Evolutionary conservation across 257 asterid genomes (phyloP), one percentile per base, ranked within the genome.

Genomic region (Echium plantagineum): DNA sequence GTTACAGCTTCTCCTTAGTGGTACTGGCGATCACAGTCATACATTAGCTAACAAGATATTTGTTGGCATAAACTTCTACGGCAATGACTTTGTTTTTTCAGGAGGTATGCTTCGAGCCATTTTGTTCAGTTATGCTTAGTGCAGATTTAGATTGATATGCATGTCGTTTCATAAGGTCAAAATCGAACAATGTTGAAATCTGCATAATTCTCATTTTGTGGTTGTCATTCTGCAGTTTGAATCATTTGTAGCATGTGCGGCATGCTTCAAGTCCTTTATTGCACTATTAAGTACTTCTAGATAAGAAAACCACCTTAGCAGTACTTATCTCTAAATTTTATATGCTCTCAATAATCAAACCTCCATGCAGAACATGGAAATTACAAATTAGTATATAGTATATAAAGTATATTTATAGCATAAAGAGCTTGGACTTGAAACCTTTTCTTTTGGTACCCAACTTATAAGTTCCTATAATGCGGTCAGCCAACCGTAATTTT

Each of bases 61-160:
- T 61, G 61, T 85, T 7, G 98, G 97, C 64, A 66, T 85, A 72
- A 91, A 85, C 62, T 91, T 91, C 78, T 91, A 88, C 20, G 98
- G 97, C 71, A 88, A 91, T 21, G 96, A 88, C 74, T 87, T 83
- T 68, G 71, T 78, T 61, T 71, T 75, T 56, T 80, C 98, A 38
- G 88, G 85, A 84, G 98, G 98, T 91, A 82, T 52, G 73, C 60
- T 6, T 52, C 31, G 2, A 60, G 19, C 19, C 28, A 56, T 56
- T 26, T 21, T n/a, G 28, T 21, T 53, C 13, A 53, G 28, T n/a
- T 20, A 53, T 53, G 12, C 13, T 3, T 17, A 9, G 24, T n/a
- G 20, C 26, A 16, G 51, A 42, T 42, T 17, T 42, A 52, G 21
- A 18, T 46, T 6, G 32, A 20, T 60, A 47, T 24, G 9, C n/a